Evolutionary conservation across 768 basidiomycete genomes (phyloP), one percentile per base, ranked within the genome.

Genomic region (Fibroporia radiculosa): DNA sequence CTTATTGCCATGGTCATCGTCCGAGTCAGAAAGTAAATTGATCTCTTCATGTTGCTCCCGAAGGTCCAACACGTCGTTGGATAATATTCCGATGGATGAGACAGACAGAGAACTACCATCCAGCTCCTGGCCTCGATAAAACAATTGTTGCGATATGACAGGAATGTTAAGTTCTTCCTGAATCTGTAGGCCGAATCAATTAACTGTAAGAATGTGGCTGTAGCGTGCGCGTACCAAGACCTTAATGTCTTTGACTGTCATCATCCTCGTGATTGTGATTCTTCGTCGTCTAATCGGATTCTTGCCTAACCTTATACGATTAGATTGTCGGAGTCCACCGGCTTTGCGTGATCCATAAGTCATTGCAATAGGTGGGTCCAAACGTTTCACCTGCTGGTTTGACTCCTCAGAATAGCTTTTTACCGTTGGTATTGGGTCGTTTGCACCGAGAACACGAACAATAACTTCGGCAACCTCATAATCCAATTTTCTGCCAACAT

Each of bases 211-310:
- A 40, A 33, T n/a, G n/a, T n/a, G n/a, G n/a, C n/a, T n/a, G 25
- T 35, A 35, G 11, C 35, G 44, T 3, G 16, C 23, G 62, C 76
- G 47, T 46, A 87, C 83, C 70, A 76, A 71, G 44, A 85, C 57
- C 62, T 89, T 90, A 54, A 91, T 76, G 13, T 90, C 86, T 59
- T 82, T 88, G 40, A 92, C 72, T 0, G 82, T 80, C 50, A 76
- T 87, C 24, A 63, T 58, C 60, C 85, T 89, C 34, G 68, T 66
- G 35, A 91, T 71, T 10, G 65, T 71, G 39, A 87, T 56, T 51
- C 63, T 74, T 47, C 70, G 71, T 50, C 67, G 64, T 53, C 74
- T 74, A 6, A 69, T 74, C 22, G 66, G 58, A 44, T 75, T 71
- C 57, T 73, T 73, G 13, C 68, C 69, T 54, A 75, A 71, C 35